phyloP scores from a whole-genome alignment of 2,329 filamentous ascomycete genomes.

The Pyricularia sp. region DNA sequence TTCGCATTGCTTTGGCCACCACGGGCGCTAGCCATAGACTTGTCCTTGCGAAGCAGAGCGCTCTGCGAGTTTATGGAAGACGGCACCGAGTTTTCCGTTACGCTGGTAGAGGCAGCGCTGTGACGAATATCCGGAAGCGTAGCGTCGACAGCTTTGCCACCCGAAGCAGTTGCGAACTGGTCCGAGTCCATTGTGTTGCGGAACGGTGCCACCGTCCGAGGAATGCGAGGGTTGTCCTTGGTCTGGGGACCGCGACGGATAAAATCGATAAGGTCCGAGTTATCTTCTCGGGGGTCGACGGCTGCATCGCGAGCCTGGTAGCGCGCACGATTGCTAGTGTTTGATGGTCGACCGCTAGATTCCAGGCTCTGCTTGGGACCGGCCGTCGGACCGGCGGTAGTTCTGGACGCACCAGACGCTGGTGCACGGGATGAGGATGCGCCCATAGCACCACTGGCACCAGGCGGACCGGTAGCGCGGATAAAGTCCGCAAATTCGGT shows the following conservation, averaged over 20 bases:
- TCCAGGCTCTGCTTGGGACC: slow-evolving; percentile 13
- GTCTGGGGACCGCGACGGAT: slow-evolving; percentile 70
- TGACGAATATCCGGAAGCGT: slow-evolving; percentile 45
- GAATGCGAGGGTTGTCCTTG: slow-evolving; percentile 57
- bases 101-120: slow-evolving; percentile 45
- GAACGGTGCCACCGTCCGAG: slow-evolving; percentile 77
- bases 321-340: slow-evolving; percentile 31
- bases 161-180: slow-evolving; percentile 49
- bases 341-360: slow-evolving; percentile 23
- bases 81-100: slow-evolving; percentile 46
- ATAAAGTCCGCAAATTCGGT: slow-evolving; percentile 86
- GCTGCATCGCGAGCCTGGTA: slow-evolving; percentile 65
- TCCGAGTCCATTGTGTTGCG: slow-evolving; percentile 80
- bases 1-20: slow-evolving; percentile 13
- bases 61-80: slow-evolving; percentile 70
- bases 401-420: background rate
- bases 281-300: slow-evolving; percentile 54
- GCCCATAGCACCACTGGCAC: slow-evolving; percentile 23
- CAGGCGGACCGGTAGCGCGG: slow-evolving; percentile 68
- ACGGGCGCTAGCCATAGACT: slow-evolving; percentile 10
- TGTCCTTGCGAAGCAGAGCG: slow-evolving; percentile 48
- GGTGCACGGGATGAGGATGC: background rate
- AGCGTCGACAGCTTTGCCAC: slow-evolving; percentile 48
- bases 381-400: slow-evolving; percentile 14
- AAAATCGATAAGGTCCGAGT: slow-evolving; percentile 88